phyloP scores from a whole-genome alignment of 73 alveolate genomes.

The Diophrys sp. region DNA sequence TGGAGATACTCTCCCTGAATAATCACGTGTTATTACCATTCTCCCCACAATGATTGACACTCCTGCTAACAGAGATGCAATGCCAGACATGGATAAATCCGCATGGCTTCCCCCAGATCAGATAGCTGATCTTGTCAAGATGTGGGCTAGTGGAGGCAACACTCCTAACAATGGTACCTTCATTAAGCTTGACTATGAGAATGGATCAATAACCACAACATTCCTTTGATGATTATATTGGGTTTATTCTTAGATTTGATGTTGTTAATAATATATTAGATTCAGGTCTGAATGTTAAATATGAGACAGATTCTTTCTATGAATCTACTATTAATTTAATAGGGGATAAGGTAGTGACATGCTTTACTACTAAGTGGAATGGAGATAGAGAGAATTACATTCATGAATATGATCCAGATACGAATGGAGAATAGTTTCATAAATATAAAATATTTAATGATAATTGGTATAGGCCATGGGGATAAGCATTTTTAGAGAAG shows the following conservation, averaged over 20 bases:
- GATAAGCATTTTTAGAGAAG: too few species aligned
- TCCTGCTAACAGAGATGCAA: conserved; percentile 72
- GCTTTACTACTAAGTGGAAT: too few species aligned
- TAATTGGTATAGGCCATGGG: too few species aligned
- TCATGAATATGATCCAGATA: too few species aligned
- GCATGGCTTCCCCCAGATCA: conserved; percentile 76
- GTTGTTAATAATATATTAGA: too few species aligned
- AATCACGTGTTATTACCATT: conserved; percentile 65
- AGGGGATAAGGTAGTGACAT: conserved; percentile 22
- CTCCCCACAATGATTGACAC: conserved; percentile 84
- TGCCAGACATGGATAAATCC: conserved; percentile 81
- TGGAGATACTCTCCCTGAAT: conserved; percentile 68
- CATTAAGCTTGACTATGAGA: not conserved
- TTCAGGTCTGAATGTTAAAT: not conserved
- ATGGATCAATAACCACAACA: conserved; percentile 9
- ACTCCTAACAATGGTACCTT: conserved; percentile 19
- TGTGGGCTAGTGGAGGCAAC: conserved; percentile 37
- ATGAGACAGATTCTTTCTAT: not conserved
- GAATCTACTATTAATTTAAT: not conserved
- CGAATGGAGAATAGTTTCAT: too few species aligned
- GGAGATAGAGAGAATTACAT: too few species aligned
- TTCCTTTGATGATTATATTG: not conserved
- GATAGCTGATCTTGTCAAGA: conserved; percentile 73
- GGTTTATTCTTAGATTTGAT: not conserved
- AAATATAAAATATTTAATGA: too few species aligned